A percentile compares a stretch with the other conserved stretches of the same genome.
phyloP scores from a whole-genome alignment of 306 rosid genomes.

The Vigna hirtella region DNA sequence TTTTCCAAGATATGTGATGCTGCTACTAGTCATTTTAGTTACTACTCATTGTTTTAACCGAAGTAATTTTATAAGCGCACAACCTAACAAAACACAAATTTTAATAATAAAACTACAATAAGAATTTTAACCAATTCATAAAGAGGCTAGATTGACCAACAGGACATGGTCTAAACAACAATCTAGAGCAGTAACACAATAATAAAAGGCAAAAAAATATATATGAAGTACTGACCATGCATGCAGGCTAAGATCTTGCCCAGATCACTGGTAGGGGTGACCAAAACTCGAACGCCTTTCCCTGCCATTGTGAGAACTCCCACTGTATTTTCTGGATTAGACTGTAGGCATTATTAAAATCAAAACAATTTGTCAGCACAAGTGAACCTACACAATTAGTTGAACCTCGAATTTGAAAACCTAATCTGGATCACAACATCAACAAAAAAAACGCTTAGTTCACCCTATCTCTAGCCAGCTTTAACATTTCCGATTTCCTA shows the following conservation, averaged over 20 bases:
- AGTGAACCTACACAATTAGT: not conserved
- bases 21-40: not conserved
- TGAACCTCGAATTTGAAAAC: not conserved
- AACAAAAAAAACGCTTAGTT: conserved; percentile 14
- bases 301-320: conserved; percentile 99
- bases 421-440: conserved; percentile 6
- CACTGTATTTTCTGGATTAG: conserved; percentile 95
- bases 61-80: not conserved
- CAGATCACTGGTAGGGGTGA: conserved; percentile 93
- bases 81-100: not conserved
- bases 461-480: conserved; percentile 30
- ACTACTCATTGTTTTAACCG: conserved; percentile 3
- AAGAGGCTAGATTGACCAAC: conserved; percentile 5
- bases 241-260: conserved; percentile 94
- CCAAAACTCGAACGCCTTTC: conserved; percentile 93
- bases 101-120: not conserved
- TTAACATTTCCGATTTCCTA: not conserved
- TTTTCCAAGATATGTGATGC: conserved; percentile 9
- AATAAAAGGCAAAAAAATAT: not conserved
- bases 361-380: conserved; percentile 40
- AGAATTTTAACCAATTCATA: conserved; percentile 13
- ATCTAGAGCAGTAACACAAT: not conserved
- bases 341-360: conserved; percentile 58
- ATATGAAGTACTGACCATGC: conserved; percentile 69
- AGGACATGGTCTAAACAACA: not conserved